These are phyloP conservation scores for Rhodotorula sp. DNA, from an alignment of 1,284 basidiomycete genomes.

Conservation along the genomic window DNA sequence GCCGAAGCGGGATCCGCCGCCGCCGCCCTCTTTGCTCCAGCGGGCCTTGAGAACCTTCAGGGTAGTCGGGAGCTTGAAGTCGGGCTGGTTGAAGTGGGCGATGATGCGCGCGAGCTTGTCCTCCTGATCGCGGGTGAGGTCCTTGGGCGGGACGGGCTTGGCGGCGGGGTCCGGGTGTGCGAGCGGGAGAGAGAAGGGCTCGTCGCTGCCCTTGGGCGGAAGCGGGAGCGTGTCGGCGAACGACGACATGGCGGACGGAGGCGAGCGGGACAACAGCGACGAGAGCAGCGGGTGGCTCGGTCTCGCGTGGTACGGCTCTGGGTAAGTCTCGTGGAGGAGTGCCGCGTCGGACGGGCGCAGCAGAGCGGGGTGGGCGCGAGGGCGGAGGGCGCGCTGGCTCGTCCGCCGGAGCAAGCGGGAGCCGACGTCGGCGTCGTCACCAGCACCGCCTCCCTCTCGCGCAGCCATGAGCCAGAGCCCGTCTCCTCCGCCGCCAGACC, in stretches of 20 bases:
- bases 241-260: not conserved
- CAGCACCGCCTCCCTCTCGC: no score
- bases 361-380: no score
- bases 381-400: no score
- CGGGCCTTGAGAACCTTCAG: conserved; percentile 37
- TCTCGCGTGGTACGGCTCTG: no score
- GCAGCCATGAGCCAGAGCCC: no score
- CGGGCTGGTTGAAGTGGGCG: conserved; percentile 39
- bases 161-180: conserved; percentile 22
- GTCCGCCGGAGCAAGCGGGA: not conserved
- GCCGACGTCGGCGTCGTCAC: no score
- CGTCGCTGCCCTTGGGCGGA: not conserved
- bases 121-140: conserved; percentile 22
- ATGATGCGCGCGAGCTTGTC: conserved; percentile 39
- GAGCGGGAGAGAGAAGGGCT: conserved; percentile 23
- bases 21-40: conserved; percentile 19
- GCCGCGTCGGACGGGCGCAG: no score
- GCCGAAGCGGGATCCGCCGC: conserved; percentile 15
- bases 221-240: conserved; percentile 21
- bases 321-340: not conserved
- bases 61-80: conserved; percentile 32
- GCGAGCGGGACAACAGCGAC: not conserved
- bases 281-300: not conserved
- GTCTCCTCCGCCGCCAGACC: not conserved
- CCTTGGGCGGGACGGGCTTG: conserved; percentile 18